Evolutionary conservation across 2,329 filamentous ascomycete genomes (phyloP), one percentile per base, ranked within the genome.

Genomic region (Polytolypa hystricis): DNA sequence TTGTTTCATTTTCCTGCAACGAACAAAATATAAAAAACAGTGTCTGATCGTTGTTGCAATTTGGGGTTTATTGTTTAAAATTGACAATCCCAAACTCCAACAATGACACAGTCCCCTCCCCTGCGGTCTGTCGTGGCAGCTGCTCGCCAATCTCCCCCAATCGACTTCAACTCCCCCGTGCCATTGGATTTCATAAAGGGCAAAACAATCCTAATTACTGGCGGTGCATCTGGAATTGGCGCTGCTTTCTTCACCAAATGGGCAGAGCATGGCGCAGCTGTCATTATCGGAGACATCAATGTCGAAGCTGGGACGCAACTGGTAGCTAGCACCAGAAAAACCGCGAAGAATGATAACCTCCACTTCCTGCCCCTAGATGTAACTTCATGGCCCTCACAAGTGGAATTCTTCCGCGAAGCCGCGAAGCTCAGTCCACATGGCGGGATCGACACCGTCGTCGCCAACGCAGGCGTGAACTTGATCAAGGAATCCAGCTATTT

Each of bases 221-320:
- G 77, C 30, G 77, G 73, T 18, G 74, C 77, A 15, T 74, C 72
- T 38, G 74, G 74, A 5, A 65, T 79, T 42, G 75, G 75, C 2
- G 68, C 69, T 8, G 65, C 63, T 14, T 71, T 77, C 49, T 66
- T 69, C 25, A 61, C 61, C 23, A 55, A 64, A 40, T 76, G 72
- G 70, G 73, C 74, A 8, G 49, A 54, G 0, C 60, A 69, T 42
- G 73, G 73, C 14, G 76, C 77, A 1, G 69, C 73, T 44, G 58
- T 82, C 31, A 64, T 80, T 44, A 64, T 82, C 26, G 77, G 75
- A 28, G 79, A 83, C 54, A 60, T 82, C 48, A 71, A 74, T 49
- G 62, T 68, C 39, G 44, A 55, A 12, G 63, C 61, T 7, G 77
- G 77, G 16, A 65, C 73, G 44, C 54, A 61, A 15, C 61, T 82